These are phyloP conservation scores for Hydrangea macrophylla DNA, from an alignment of 148 eudicot species.

Conservation along the genomic window DNA sequence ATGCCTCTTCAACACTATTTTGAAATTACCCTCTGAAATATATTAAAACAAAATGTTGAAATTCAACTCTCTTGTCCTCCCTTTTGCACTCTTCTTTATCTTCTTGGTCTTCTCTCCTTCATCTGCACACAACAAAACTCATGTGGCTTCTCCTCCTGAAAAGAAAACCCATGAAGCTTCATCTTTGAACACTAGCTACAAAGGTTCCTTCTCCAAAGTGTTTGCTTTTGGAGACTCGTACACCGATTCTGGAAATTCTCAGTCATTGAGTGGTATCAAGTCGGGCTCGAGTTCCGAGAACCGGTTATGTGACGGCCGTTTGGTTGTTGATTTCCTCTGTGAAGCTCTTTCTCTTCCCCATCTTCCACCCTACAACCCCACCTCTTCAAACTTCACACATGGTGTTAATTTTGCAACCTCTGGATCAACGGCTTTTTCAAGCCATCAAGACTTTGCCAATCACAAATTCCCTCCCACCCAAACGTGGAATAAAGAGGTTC, in stretches of 20 bases:
- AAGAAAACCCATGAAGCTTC: background rate
- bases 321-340: slow-evolving; percentile 23
- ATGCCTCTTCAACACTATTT: background rate
- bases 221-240: slow-evolving; percentile 30
- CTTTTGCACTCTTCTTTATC: slow-evolving; percentile 10
- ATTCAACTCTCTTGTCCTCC: background rate
- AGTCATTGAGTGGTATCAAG: slow-evolving; percentile 10
- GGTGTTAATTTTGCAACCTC: slow-evolving; percentile 31
- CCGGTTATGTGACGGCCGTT: slow-evolving; percentile 15
- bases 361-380: slow-evolving; percentile 17
- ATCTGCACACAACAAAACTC: slow-evolving; percentile 9
- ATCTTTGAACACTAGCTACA: background rate
- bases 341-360: slow-evolving; percentile 22
- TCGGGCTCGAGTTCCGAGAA: background rate
- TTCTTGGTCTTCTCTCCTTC: slow-evolving; percentile 15
- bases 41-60: slow-evolving; percentile 13
- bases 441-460: slow-evolving; percentile 8
- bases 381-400: slow-evolving; percentile 3
- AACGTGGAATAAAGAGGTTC: slow-evolving; percentile 11
- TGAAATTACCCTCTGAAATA: background rate
- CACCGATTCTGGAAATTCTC: slow-evolving; percentile 24
- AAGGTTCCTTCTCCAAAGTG: slow-evolving; percentile 23
- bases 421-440: slow-evolving; percentile 13
- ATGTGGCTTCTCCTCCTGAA: too few species aligned
- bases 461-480: background rate